Evolutionary conservation across 1,139 yeast genomes (phyloP).

Genomic region (Yamadazyma sp.): DNA sequence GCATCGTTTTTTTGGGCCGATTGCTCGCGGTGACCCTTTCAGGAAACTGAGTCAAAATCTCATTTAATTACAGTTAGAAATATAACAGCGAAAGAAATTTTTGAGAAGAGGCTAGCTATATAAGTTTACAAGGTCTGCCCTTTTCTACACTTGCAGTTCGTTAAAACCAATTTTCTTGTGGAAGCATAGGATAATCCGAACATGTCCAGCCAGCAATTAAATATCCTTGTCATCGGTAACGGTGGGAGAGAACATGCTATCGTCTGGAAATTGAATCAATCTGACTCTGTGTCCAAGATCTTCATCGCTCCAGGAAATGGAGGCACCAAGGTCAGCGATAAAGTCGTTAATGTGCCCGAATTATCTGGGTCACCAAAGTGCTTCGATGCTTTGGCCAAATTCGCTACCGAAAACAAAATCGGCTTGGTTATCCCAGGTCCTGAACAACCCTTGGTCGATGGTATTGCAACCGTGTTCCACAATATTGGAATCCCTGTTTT

Average conservation of each 20-base stretch:
- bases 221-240: constrained; percentile 86
- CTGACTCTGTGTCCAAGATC: constrained; percentile 67
- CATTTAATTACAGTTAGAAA: constrained; percentile 1
- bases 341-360: constrained; percentile 70
- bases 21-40: too few species aligned
- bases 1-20: too few species aligned
- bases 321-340: constrained; percentile 66
- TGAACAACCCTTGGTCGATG: constrained; percentile 98
- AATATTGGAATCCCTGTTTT: constrained; percentile 90
- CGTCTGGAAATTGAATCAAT: constrained; percentile 87
- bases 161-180: neutral
- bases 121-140: neutral
- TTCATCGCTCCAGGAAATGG: constrained; percentile 98
- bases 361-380: constrained; percentile 62
- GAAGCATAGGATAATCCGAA: too few species aligned
- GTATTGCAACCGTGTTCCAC: constrained; percentile 69
- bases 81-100: neutral
- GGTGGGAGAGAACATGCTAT: constrained; percentile 99
- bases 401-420: constrained; percentile 69
- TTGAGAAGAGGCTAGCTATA: constrained; percentile 4
- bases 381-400: constrained; percentile 56
- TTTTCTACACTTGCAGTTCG: neutral
- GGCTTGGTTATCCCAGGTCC: constrained; percentile 94
- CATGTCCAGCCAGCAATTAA: constrained; percentile 32
- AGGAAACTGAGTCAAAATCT: constrained; percentile 1